Base-by-base conservation (phyloP, 495 filamentous ascomycete genomes). In the Cairneyella variabilis region DNA sequence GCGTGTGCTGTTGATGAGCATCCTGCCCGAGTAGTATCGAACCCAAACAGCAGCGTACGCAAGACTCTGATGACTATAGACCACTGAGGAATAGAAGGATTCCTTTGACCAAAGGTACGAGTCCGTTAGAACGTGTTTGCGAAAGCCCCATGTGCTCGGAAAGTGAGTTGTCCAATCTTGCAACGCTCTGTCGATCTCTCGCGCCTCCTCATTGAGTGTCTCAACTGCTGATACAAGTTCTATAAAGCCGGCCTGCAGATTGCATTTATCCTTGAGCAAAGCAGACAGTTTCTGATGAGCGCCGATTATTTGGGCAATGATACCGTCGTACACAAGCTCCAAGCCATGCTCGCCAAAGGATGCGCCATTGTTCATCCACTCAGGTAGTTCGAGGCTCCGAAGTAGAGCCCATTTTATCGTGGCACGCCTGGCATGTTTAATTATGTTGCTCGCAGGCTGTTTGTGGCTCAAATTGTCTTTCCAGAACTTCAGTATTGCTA, bases 401-500 rank as follows among this genome's bases (percentile, higher is more conserved):
- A 66, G 36, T 8, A 66, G 39, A 56, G 32, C 22, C 2, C 53
- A 53, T 37, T 39, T 60, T 27, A 66, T 54, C 46, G 61, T n/a
- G 12, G 51, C 64, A n/a, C 62, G 43, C 42, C 62, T 57, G 9
- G 53, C 60, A 20, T 64, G 47, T 28, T 50, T 57, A 18, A 66
- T 48, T 22, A 63, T 55, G n/a, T 12, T 5, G 3, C 56, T 54
- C 7, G 56, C 41, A n/a, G 53, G 28, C 5, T 53, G 26, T 1
- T 43, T 45, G 8, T 28, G 40, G 12, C 40, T 48, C 1, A 36
- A 16, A 1, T 51, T 27, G 20, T 66, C 56, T n/a, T 55, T 38
- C 62, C 62, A 66, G 11, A 58, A 11, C 36, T 56, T 64, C 38
- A 66, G 16, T 22, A 63, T 56, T n/a, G 62, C 62, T 26, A 60